Conservation (phyloP, 495 filamentous ascomycete genomes). For the Evansstolkia leycettana region DNA sequence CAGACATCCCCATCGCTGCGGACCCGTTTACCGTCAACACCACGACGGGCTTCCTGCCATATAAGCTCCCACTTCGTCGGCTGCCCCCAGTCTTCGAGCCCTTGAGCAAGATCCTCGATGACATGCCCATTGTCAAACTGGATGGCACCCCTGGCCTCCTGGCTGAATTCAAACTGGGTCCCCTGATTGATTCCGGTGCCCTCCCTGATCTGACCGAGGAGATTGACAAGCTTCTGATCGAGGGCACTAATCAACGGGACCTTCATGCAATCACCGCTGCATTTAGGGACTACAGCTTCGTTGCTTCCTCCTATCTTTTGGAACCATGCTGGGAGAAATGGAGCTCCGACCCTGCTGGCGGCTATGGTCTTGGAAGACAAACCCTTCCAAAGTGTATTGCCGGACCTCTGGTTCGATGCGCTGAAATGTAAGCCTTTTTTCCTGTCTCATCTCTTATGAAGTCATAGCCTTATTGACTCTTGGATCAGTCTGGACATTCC, state of each 20-base stretch:
- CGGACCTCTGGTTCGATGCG: slow-evolving; percentile 63
- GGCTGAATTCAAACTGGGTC: slow-evolving; percentile 44
- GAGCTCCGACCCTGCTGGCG: slow-evolving; percentile 45
- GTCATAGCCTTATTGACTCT: slow-evolving; percentile 1
- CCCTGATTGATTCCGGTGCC: slow-evolving; percentile 35
- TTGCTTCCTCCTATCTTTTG: slow-evolving; percentile 66
- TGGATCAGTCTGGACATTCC: slow-evolving; percentile 26
- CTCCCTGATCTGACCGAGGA: slow-evolving; percentile 50
- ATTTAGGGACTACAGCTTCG: slow-evolving; percentile 68
- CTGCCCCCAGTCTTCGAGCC: slow-evolving; percentile 46
- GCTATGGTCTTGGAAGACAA: slow-evolving; percentile 64
- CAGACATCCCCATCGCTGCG: slow-evolving; percentile 28
- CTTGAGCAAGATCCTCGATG: slow-evolving; percentile 48
- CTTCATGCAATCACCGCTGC: slow-evolving; percentile 58
- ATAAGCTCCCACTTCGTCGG: slow-evolving; percentile 1
- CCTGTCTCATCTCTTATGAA: slow-evolving; percentile 1
- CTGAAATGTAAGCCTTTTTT: slow-evolving; percentile 47
- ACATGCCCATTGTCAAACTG: slow-evolving; percentile 52
- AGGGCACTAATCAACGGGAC: slow-evolving; percentile 24
- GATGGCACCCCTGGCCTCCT: slow-evolving; percentile 55
- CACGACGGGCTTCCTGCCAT: slow-evolving; percentile 43
- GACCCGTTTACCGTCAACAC: slow-evolving; percentile 62
- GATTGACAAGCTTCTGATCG: slow-evolving; percentile 39
- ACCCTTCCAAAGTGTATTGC: slow-evolving; percentile 58
- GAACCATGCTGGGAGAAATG: slow-evolving; percentile 63